Evolutionary conservation across 2,329 filamentous ascomycete genomes (phyloP).

Genomic region (Aspergillus hiratsukae): DNA sequence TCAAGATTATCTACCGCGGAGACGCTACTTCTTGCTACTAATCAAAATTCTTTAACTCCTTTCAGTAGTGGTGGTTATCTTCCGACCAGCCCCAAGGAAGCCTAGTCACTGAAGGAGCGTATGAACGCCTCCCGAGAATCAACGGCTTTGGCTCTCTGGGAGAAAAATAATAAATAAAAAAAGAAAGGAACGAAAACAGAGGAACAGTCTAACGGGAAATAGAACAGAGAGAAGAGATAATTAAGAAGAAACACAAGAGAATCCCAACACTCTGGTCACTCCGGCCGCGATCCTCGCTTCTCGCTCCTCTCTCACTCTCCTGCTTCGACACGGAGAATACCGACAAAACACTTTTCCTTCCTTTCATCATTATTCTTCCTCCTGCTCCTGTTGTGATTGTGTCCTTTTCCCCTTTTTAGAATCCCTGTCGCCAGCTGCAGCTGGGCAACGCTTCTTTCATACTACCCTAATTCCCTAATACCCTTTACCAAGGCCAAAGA

Average conservation of each 20-base stretch:
- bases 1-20: slow-evolving; percentile 22
- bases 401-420: neutral
- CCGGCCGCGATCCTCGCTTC: neutral
- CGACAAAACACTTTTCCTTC: slow-evolving; percentile 14
- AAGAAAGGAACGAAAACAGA: slow-evolving; percentile 2
- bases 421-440: slow-evolving; percentile 11
- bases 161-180: neutral
- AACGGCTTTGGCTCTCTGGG: neutral
- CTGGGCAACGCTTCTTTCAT: neutral
- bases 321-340: slow-evolving; percentile 9
- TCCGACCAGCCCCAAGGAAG: slow-evolving; percentile 15
- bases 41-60: slow-evolving; percentile 19
- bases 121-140: slow-evolving; percentile 9
- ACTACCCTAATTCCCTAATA: neutral
- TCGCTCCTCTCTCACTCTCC: slow-evolving; percentile 7
- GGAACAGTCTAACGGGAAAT: neutral
- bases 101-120: slow-evolving; percentile 14
- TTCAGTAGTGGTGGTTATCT: slow-evolving; percentile 22
- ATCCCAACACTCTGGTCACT: slow-evolving; percentile 8
- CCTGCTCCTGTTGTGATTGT: slow-evolving; percentile 5
- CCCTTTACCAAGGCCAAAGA: neutral
- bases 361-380: slow-evolving; percentile 9
- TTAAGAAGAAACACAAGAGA: neutral
- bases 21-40: slow-evolving; percentile 18
- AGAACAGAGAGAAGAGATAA: slow-evolving; percentile 1